Evolutionary conservation across 495 filamentous ascomycete genomes (phyloP).

Genomic region (Neurospora hispaniola): DNA sequence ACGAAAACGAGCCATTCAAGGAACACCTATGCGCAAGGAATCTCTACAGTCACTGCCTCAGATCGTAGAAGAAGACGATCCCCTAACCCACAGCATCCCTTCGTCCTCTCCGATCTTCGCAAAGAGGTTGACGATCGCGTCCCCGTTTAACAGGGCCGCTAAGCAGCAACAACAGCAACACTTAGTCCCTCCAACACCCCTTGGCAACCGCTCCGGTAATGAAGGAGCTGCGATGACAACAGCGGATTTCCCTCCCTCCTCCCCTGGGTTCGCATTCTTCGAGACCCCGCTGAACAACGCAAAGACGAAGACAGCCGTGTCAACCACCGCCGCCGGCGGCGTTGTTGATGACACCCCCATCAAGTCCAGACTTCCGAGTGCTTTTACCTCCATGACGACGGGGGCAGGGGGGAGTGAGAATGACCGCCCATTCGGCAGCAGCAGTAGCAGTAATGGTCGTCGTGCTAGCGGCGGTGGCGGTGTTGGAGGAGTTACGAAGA

Average conservation of each 20-base stretch:
- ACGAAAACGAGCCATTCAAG: neutral
- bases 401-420: neutral
- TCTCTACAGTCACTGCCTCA: neutral
- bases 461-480: neutral
- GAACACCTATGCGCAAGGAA: neutral
- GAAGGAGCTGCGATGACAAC: constrained; percentile 9
- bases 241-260: constrained; percentile 28
- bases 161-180: constrained; percentile 2
- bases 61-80: neutral
- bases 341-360: constrained; percentile 35
- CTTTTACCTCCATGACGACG: too few species aligned
- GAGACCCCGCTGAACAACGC: constrained; percentile 28
- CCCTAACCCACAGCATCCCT: neutral
- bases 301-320: constrained; percentile 13
- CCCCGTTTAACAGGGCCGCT: neutral
- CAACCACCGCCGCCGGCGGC: too few species aligned
- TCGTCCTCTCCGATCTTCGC: neutral
- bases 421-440: neutral
- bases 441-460: neutral
- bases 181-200: constrained; percentile 10
- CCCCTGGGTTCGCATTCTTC: constrained; percentile 26
- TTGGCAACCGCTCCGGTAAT: constrained; percentile 4
- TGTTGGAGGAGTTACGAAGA: neutral
- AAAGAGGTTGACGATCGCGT: neutral
- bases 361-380: constrained; percentile 14